phyloP scores from a whole-genome alignment of 108 stramenopile species.

The Cyclotella choctawhatcheeana region DNA sequence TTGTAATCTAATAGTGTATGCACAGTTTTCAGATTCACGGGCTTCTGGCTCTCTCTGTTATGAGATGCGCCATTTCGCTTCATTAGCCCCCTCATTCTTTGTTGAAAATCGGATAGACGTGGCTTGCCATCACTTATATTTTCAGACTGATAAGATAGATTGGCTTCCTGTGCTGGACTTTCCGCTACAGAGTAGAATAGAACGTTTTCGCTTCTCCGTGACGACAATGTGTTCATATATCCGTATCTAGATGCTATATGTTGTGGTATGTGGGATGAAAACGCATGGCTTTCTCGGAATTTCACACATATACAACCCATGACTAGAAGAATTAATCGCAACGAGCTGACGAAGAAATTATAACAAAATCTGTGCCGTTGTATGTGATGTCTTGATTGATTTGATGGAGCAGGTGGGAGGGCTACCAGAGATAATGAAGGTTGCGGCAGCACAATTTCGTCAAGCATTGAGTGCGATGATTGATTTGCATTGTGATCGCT shows the following conservation, averaged over 20 bases:
- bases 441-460: not conserved
- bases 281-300: slow-evolving; percentile 31
- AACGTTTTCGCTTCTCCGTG: not conserved
- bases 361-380: not conserved
- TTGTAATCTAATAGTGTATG: slow-evolving; percentile 70
- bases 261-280: not conserved
- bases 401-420: not conserved
- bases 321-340: not conserved
- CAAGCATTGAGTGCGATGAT: not conserved
- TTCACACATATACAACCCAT: not conserved
- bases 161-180: slow-evolving; percentile 12
- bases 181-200: slow-evolving; percentile 32
- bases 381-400: not conserved
- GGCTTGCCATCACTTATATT: not conserved
- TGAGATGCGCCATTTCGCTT: slow-evolving; percentile 24
- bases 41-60: slow-evolving; percentile 7
- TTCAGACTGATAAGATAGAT: not conserved
- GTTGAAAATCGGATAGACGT: slow-evolving; percentile 32
- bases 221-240: not conserved
- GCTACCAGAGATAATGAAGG: not conserved
- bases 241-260: not conserved
- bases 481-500: not conserved
- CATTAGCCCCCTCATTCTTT: slow-evolving; percentile 36
- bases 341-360: not conserved
- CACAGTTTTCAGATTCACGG: slow-evolving; percentile 52